Base-by-base conservation (phyloP, 1,284 basidiomycete genomes). In the Stygiomarasmius scandens region DNA sequence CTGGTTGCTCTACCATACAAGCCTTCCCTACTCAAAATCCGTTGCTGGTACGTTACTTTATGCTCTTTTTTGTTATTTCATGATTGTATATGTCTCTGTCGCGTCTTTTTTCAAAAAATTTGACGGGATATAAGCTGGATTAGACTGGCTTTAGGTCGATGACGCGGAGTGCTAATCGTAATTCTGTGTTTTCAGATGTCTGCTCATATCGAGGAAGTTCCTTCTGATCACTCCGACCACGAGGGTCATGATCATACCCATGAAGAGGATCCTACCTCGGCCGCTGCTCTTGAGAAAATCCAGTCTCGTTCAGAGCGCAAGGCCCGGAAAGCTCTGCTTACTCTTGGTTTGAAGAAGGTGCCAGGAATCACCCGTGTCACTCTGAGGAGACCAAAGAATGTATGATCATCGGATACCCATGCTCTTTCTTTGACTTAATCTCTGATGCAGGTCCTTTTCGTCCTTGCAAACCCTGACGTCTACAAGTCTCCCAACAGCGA, bases 401-500 rank as follows among this genome's bases (percentile, higher is more conserved):
- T 95, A 70, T 65, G 88, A 75, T 10, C 14, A 19, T 20, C 9
- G 16, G 24, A 36, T 23, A 4, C 16, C 22, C 32, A 6, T 46
- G 3, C 44, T 14, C 3, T 4, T 44, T 4, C 36, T 19, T 38
- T 44, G 22, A 23, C 20, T 49, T 24, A 58, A 25, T 57, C 46
- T 45, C 23, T 49, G 1, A 22, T 32, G 25, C 65, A 94, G 92
- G 81, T 95, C 63, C 86, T 99, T 61, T 93, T 98, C 74, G 96
- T 98, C 62, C 86, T 99, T 67, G 86, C 93, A 61, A 82, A 90
- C 59, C 96, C 97, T 54, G 96, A 99, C 66, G 96, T 99, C 54
- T 99, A 94, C 89, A 98, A 98, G 83, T 95, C 95, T 53, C 88
- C 92, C 52, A 93, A 93, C 77, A 95, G 93, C 69, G 97, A 99